These are phyloP conservation scores for Juglanconis juglandina DNA, from an alignment of 2,329 filamentous ascomycete species.

Conservation along the genomic window DNA sequence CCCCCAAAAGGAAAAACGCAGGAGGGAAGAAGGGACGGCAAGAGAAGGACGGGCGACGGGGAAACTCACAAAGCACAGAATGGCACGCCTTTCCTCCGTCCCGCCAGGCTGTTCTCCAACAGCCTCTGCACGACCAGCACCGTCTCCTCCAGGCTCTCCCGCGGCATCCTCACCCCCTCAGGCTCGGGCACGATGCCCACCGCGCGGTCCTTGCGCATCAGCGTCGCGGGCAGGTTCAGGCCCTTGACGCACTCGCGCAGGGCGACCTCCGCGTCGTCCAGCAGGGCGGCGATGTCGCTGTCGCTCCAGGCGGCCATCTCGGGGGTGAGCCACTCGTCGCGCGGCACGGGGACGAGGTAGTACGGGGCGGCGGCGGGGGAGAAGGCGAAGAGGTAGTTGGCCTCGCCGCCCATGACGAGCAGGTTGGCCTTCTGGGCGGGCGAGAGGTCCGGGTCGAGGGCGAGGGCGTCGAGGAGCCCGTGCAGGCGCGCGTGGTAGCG, in stretches of 20 bases:
- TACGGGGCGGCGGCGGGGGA: conserved; percentile 55
- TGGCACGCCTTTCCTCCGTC: conserved; percentile 57
- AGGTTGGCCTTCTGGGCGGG: conserved; percentile 70
- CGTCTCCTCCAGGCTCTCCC: conserved; percentile 92
- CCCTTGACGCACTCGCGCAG: conserved; percentile 77
- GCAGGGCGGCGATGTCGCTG: conserved; percentile 70
- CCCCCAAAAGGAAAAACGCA: no score
- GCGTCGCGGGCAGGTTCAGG: conserved; percentile 72
- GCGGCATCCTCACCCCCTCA: conserved; percentile 64
- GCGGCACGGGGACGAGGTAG: conserved; percentile 65
- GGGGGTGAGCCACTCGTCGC: conserved; percentile 68
- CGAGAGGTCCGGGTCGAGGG: conserved; percentile 55
- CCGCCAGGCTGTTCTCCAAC: conserved; percentile 74
- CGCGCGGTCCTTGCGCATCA: conserved; percentile 85
- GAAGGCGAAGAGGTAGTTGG: conserved; percentile 90
- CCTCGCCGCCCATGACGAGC: conserved; percentile 91
- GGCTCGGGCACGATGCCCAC: conserved; percentile 71
- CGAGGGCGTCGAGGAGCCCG: conserved; percentile 79
- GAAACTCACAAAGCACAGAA: conserved; percentile 75
- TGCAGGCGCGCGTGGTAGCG: conserved; percentile 84
- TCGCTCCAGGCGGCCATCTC: conserved; percentile 78
- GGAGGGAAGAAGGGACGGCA: no score
- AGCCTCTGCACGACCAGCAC: conserved; percentile 92
- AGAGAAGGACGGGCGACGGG: background rate
- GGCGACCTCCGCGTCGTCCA: conserved; percentile 84